Percentiles rank a stretch among this genome's conserved stretches.
Evolutionary conservation across 371 early-diverging fungal species (phyloP).

Genomic region (Enterocytospora artemiae): DNA sequence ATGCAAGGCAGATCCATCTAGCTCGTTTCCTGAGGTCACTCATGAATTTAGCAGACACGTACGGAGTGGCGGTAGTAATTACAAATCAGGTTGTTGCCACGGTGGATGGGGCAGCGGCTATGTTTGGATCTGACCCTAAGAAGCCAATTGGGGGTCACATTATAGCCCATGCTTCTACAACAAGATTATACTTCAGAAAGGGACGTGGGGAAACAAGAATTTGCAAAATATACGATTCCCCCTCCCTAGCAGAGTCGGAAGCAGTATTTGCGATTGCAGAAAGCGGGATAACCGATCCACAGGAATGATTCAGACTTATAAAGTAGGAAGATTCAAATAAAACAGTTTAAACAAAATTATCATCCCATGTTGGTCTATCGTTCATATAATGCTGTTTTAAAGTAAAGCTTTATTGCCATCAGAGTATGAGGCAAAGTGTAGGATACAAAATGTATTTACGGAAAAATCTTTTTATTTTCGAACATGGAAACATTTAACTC

Average conservation of each 20-base stretch:
- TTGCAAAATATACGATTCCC: slow-evolving; percentile 64
- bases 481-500: too few species aligned
- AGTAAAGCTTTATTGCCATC: too few species aligned
- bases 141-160: slow-evolving; percentile 96
- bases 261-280: slow-evolving; percentile 66
- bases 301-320: slow-evolving; percentile 58
- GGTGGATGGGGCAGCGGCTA: slow-evolving; percentile 78
- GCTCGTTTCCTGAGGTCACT: slow-evolving; percentile 79
- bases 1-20: slow-evolving; percentile 87
- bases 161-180: slow-evolving; percentile 86
- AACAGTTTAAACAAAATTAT: too few species aligned
- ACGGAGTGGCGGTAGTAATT: slow-evolving; percentile 88
- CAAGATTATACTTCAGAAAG: slow-evolving; percentile 61
- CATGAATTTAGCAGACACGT: slow-evolving; percentile 77
- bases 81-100: slow-evolving; percentile 95
- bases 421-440: too few species aligned
- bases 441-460: too few species aligned
- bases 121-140: slow-evolving; percentile 84
- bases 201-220: slow-evolving; percentile 62
- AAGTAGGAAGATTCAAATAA: too few species aligned
- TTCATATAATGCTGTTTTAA: too few species aligned
- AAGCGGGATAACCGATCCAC: slow-evolving; percentile 66
- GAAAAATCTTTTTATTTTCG: too few species aligned
- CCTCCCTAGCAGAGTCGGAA: slow-evolving; percentile 62
- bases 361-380: too few species aligned